Percentiles rank a stretch among this genome's conserved stretches.
phyloP scores from a whole-genome alignment of 441 rosid species.

The Arabidopsis hybrid region DNA sequence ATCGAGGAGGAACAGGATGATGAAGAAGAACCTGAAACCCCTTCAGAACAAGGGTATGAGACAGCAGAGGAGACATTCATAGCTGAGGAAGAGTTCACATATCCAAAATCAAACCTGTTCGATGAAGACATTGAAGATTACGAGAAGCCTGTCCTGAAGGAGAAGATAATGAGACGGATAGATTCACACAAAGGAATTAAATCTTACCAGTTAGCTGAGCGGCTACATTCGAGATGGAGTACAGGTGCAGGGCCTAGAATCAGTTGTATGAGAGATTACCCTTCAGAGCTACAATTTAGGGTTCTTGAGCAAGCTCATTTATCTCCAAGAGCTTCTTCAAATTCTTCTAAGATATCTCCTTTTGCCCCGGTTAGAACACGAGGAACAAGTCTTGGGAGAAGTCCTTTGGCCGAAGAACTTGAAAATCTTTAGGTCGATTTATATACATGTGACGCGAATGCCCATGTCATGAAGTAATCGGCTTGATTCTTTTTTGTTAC shows the following conservation, averaged over 20 bases:
- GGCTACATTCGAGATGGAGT: slow-evolving; percentile 65
- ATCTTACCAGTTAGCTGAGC: slow-evolving; percentile 68
- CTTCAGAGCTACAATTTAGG: slow-evolving; percentile 61
- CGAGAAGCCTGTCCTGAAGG: slow-evolving; percentile 56
- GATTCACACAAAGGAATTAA: slow-evolving; percentile 65
- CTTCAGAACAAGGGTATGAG: slow-evolving; percentile 61
- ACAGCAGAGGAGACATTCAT: slow-evolving; percentile 75
- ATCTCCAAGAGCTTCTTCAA: slow-evolving; percentile 60
- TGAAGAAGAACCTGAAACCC: slow-evolving; percentile 45
- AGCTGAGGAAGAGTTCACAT: slow-evolving; percentile 76
- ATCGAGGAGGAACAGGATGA: slow-evolving; percentile 34
- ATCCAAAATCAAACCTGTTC: slow-evolving; percentile 57
- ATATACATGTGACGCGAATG: slow-evolving; percentile 8
- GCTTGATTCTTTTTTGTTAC: background rate
- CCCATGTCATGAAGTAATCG: slow-evolving; percentile 24
- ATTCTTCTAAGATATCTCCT: slow-evolving; percentile 38
- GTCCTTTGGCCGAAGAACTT: slow-evolving; percentile 46
- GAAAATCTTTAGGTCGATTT: slow-evolving; percentile 32
- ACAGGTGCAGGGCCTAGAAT: slow-evolving; percentile 82
- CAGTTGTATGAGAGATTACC: slow-evolving; percentile 82
- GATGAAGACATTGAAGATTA: slow-evolving; percentile 60
- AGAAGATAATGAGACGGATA: slow-evolving; percentile 64
- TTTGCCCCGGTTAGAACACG: slow-evolving; percentile 40
- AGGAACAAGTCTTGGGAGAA: slow-evolving; percentile 46
- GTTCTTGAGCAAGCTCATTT: slow-evolving; percentile 64